Base-by-base conservation (phyloP, 225 moss, liverwort and hornwort species). In the Rhytidiadelphus loreus region DNA sequence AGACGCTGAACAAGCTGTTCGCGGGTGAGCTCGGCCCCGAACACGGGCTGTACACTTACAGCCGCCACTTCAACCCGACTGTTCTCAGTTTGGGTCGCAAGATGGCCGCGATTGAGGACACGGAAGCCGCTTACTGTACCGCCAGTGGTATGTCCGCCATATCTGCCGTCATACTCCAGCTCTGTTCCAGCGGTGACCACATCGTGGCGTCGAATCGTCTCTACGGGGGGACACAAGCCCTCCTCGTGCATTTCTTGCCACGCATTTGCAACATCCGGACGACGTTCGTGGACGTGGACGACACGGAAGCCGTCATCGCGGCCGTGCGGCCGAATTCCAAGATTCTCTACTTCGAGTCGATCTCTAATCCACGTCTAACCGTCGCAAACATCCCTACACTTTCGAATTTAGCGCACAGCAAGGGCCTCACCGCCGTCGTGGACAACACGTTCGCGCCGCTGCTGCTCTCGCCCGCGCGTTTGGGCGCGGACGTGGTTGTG, bases 121-220 rank as follows among this genome's bases (percentile, higher is more conserved):
- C 97, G 3, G 97, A 98, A 65, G 97, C 97, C 64, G 97, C 98
- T 29, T 97, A 98, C 84, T 98, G 98, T 92, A 97, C 96, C 21
- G 95, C 96, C 16, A 97, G 97, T 81, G 98, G 98, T 61, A 97
- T 98, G 98, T 95, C 97, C 41, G 97, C 98, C 81, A 97, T 96
- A 59, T 55, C 92, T 29, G 95, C 92, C 60, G 95, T 97, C 41
- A 90, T 98, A 79, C 93, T 96, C 29, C 96, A 98, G 85, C 96
- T 98, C 33, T 98, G 97, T 93, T 95, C 96, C 87, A 97, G 93
- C 87, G 96, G 97, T 11, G 96, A 98, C 79, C 95, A 98, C 87
- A 89, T 97, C 62, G 96, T 97, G 20, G 97, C 97, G n/a, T 98
- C 97, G 18, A 95, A 94, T 37, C 95, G 95, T 13, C 94, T 98